Percentiles rank a stretch among this genome's conserved stretches.
Evolutionary conservation across 768 basidiomycete genomes (phyloP).

Genomic region (Mycena floridula): DNA sequence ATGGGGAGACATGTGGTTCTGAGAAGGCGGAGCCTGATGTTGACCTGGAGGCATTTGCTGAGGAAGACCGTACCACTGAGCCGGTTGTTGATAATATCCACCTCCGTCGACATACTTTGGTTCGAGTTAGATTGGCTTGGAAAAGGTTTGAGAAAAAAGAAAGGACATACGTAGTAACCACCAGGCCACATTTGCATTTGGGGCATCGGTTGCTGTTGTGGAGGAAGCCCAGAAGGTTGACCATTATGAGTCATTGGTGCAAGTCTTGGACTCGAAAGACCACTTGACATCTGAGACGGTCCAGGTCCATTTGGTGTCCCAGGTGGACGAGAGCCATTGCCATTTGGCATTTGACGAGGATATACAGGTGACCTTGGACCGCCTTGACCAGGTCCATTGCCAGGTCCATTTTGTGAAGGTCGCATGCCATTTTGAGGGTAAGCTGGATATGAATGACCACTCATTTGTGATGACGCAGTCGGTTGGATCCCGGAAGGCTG

Average conservation of each 20-base stretch:
- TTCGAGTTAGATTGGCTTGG: constrained; percentile 17
- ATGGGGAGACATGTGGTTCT: constrained; percentile 41
- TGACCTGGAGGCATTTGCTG: constrained; percentile 27
- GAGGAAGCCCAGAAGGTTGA: constrained; percentile 47
- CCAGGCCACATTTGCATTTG: constrained; percentile 32
- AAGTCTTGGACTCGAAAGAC: constrained; percentile 65
- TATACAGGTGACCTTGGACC: constrained; percentile 64
- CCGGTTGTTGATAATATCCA: no score
- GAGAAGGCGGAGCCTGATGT: constrained; percentile 37
- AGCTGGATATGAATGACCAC: background rate
- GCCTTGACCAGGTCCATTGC: constrained; percentile 43
- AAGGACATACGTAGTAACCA: constrained; percentile 52
- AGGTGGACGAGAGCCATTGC: constrained; percentile 47
- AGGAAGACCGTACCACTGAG: constrained; percentile 31
- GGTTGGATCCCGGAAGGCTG: no score
- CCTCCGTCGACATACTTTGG: constrained; percentile 45
- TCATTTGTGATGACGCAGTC: no score
- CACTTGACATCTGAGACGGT: constrained; percentile 41
- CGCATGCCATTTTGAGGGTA: background rate
- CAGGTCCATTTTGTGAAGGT: constrained; percentile 11
- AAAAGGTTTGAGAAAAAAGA: constrained; percentile 5
- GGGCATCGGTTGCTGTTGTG: constrained; percentile 29
- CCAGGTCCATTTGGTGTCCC: constrained; percentile 51
- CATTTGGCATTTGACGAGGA: constrained; percentile 55
- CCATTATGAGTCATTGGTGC: constrained; percentile 50